Evolutionary conservation across 495 filamentous ascomycete species (phyloP), one percentile per base, ranked within the genome.

Genomic region (Daldinia bambusicola): DNA sequence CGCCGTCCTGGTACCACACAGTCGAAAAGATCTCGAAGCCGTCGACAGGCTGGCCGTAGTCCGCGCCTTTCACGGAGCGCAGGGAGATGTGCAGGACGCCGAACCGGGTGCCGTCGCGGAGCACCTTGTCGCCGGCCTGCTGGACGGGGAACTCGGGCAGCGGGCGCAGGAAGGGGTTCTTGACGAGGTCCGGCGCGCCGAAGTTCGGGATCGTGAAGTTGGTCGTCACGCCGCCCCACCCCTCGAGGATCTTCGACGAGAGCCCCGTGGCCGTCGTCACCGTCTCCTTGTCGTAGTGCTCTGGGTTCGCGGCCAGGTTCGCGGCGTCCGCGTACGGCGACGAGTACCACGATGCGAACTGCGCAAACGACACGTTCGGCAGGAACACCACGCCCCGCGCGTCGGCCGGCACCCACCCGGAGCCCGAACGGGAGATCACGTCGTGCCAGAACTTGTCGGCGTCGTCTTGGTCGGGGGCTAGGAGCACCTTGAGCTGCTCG

Each of bases 121-220:
- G 37, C 32, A 66, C 68, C 66, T 76, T 77, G 53, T 72, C 61
- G 16, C 74, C 75, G 38, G 75, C 69, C 34, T 75, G 67, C 32
- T 76, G 74, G 1, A 77, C 34, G 8, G 63, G 65, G 13, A 70
- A 66, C 32, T 69, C 66, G 6, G 74, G 71, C 9, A 72, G 52
- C 2, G 38, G 53, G 5, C 53, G 40, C 1, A 73, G 50, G 52
- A 73, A 73, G 5, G 66, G 56, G 55, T 66, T 31, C 20, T 63
- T 74, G 1, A 16, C 40, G 20, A 52, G 70, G 40, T 74, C 63
- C 7, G 74, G 70, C 8, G 41, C 55, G 4, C 56, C 56, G 62
- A 76, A 77, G 32, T 64, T 75, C 40, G 75, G 74, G 8, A 76
- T 73, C 7, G 71, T 74, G 63, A 77, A 77, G 63, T 77, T 76